phyloP scores from a whole-genome alignment of 2,329 filamentous ascomycete genomes.

The Ascocoryne sarcoides region DNA sequence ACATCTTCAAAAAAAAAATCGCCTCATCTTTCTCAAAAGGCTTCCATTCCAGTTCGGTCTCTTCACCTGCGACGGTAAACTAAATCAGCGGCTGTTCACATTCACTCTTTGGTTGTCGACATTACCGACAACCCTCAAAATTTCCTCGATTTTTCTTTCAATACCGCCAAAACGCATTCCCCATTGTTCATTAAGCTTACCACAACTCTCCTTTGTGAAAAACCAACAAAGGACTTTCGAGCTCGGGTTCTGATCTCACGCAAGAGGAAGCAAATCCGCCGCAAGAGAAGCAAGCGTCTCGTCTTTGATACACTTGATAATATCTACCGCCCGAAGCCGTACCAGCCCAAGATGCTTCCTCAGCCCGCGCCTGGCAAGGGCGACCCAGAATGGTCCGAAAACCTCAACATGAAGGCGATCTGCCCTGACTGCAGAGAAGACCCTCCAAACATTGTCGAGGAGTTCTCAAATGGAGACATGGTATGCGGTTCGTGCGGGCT shows the following conservation, averaged over 20 bases:
- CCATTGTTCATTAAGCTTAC: conserved; percentile 57
- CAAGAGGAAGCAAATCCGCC: conserved; percentile 28
- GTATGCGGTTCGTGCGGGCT: conserved; percentile 88
- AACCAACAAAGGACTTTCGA: conserved; percentile 26
- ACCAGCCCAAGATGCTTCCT: conserved; percentile 39
- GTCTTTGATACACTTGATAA: conserved; percentile 35
- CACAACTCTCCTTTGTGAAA: conserved; percentile 33
- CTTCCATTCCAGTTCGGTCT: too few relatives aligned
- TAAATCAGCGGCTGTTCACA: neutral
- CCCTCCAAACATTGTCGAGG: conserved; percentile 88
- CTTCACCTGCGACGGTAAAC: neutral
- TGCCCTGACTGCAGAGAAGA: conserved; percentile 87
- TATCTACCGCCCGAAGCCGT: conserved; percentile 36
- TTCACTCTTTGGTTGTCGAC: neutral
- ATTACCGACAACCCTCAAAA: neutral
- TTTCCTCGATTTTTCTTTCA: conserved; percentile 8
- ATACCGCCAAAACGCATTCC: conserved; percentile 60
- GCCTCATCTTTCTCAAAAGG: neutral
- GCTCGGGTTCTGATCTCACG: conserved; percentile 24
- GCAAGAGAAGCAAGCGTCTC: conserved; percentile 31
- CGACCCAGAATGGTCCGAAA: conserved; percentile 42
- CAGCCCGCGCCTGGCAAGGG: conserved; percentile 22
- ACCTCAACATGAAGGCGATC: conserved; percentile 75
- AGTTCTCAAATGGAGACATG: conserved; percentile 85
- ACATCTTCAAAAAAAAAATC: neutral